These are phyloP conservation scores for Phenoliferia sp. DNA, from an alignment of 1,284 basidiomycete genomes.

Conservation along the genomic window DNA sequence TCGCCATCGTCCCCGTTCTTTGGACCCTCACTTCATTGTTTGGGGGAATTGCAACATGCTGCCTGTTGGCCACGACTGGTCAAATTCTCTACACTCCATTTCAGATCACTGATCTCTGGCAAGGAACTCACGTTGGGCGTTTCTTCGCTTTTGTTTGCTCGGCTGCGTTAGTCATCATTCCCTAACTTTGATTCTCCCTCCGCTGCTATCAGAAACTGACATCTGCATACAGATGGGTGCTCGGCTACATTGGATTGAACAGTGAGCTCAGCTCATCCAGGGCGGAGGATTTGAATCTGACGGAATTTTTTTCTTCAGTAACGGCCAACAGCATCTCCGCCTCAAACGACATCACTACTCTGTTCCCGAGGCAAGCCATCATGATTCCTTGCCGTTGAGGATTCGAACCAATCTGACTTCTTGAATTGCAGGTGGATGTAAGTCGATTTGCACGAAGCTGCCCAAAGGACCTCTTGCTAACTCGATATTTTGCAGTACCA, in stretches of 20 bases:
- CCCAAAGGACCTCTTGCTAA: too few relatives aligned
- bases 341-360: conserved; percentile 58
- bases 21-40: conserved; percentile 58
- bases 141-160: conserved; percentile 53
- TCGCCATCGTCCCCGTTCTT: conserved; percentile 61
- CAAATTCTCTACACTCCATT: conserved; percentile 44
- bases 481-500: conserved; percentile 42
- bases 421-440: too few relatives aligned
- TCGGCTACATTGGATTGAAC: conserved; percentile 15
- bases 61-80: conserved; percentile 50
- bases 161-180: too few relatives aligned
- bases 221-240: conserved; percentile 53
- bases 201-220: conserved; percentile 42
- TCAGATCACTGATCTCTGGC: conserved; percentile 38
- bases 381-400: too few relatives aligned
- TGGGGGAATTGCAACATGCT: conserved; percentile 55
- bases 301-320: too few relatives aligned
- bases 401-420: too few relatives aligned
- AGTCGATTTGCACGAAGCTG: too few relatives aligned
- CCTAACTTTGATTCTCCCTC: neutral
- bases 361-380: conserved; percentile 46
- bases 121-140: conserved; percentile 28
- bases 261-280: neutral
- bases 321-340: conserved; percentile 61
- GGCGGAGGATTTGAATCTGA: neutral